A percentile compares a stretch with the other conserved stretches of the same genome.
phyloP scores from a whole-genome alignment of 805 yeast genomes.

The Candida pseudofarinosa region DNA sequence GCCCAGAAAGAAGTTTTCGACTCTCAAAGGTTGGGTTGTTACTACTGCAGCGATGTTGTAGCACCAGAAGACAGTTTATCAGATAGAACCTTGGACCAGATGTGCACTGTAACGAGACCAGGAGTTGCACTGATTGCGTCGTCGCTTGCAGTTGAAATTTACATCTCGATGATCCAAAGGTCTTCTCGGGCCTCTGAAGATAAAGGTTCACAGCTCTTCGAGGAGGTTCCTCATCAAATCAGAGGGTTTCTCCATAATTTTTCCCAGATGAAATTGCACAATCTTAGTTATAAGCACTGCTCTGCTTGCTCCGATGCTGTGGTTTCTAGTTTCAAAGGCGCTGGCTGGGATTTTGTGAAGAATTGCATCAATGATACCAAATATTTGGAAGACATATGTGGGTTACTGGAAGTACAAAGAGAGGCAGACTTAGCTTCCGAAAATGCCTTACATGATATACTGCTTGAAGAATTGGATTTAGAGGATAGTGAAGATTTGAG shows the following conservation, averaged over 20 bases:
- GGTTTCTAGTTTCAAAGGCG: slow-evolving; percentile 42
- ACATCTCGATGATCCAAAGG: slow-evolving; percentile 72
- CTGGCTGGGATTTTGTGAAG: slow-evolving; percentile 81
- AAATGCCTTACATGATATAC: slow-evolving; percentile 22
- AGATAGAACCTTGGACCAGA: slow-evolving; percentile 89
- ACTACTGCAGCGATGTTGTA: slow-evolving; percentile 92
- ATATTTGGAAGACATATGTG: slow-evolving; percentile 74
- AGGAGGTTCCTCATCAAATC: slow-evolving; percentile 82
- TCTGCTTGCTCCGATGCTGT: slow-evolving; percentile 79
- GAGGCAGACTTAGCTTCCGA: slow-evolving; percentile 56
- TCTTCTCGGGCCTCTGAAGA: slow-evolving; percentile 21
- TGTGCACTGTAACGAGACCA: slow-evolving; percentile 98
- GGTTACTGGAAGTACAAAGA: slow-evolving; percentile 67
- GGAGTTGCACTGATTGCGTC: slow-evolving; percentile 91
- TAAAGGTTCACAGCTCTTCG: slow-evolving; percentile 50
- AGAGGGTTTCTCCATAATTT: slow-evolving; percentile 78
- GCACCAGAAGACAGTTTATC: slow-evolving; percentile 89
- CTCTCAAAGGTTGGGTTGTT: slow-evolving; percentile 69
- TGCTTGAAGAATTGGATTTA: slow-evolving; percentile 31
- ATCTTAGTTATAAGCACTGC: slow-evolving; percentile 74
- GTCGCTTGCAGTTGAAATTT: slow-evolving; percentile 77
- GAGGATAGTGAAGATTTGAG: slow-evolving; percentile 5
- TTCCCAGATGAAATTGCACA: slow-evolving; percentile 57
- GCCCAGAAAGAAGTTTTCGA: slow-evolving; percentile 14
- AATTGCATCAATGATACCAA: slow-evolving; percentile 61